Base-by-base conservation (phyloP, 495 filamentous ascomycete species). In the Cenococcum geophilum region DNA sequence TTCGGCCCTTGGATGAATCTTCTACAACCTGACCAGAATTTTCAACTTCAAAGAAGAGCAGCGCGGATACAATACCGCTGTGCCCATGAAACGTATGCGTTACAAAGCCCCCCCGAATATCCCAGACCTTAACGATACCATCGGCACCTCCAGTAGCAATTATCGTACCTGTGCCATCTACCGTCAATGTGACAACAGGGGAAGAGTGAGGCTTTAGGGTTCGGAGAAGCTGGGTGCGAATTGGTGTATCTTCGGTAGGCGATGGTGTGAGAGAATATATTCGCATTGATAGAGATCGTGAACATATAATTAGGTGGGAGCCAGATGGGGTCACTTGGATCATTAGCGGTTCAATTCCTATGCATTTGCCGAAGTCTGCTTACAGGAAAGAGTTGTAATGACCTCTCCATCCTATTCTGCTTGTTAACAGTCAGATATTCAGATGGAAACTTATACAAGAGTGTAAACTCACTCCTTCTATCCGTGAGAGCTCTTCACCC, bases 31-130 rank as follows among this genome's bases (percentile, higher is more conserved):
- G 49, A 2, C 18, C 14, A 69, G 76, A 25, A 80, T 60, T 59
- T 22, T 74, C 71, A 1, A 89, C 77, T 70, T 95, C 85, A 72
- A 97, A 99, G 72, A 99, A 99, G 68, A 84, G 84, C 23, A 97
- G 77, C 5, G 93, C 89, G 5, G 93, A 95, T 22, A 99, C 82
- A 37, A 97, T 81, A 5, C 93, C 90, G 64, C 89, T 86, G 59
- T 92, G 92, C 16, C 92, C 93, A 64, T 90, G 86, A 71, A 99
- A 92, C 1, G 91, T 97, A 73, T 99, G 93, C 16, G 93, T 99
- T 25, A 89, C 83, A 71, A 85, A 97, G 14, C 93, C 95, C 18
- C 88, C 91, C 59, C 80, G 76, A 40, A 99, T 92, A 76, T 99
- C 95, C 91, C 90, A 97, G 55, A 99, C 86, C 73, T 99, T 99